phyloP scores from a whole-genome alignment of 768 basidiomycete species.

The Mycena crocata region DNA sequence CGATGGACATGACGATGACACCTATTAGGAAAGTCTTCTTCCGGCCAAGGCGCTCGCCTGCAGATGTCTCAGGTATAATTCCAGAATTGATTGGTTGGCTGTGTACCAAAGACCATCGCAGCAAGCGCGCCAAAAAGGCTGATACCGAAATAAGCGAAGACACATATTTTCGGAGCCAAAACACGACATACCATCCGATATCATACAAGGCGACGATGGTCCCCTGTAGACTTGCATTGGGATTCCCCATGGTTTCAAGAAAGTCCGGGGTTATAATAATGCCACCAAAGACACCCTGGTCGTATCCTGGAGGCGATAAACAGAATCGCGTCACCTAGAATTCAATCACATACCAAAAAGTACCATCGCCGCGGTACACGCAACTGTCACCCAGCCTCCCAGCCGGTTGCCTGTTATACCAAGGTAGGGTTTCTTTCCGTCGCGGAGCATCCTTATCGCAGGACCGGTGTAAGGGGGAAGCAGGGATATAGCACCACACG shows the following conservation, averaged over 20 bases:
- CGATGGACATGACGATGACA: conserved; percentile 63
- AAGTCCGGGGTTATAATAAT: conserved; percentile 62
- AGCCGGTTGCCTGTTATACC: conserved; percentile 58
- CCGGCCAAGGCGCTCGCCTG: conserved; percentile 56
- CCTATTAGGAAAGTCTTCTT: conserved; percentile 63
- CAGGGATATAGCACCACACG: background rate
- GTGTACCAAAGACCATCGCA: conserved; percentile 53
- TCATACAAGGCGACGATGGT: conserved; percentile 65
- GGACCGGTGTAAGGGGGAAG: background rate
- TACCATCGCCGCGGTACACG: conserved; percentile 64
- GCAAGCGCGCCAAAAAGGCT: conserved; percentile 61
- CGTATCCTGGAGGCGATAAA: conserved; percentile 57
- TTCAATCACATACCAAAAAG: conserved; percentile 53
- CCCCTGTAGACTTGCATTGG: conserved; percentile 56
- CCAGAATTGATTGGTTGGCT: too few relatives aligned
- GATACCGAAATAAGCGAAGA: background rate
- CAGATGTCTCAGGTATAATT: too few relatives aligned
- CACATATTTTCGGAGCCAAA: background rate
- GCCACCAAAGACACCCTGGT: conserved; percentile 66
- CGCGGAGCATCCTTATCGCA: conserved; percentile 15
- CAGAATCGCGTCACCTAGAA: too few relatives aligned
- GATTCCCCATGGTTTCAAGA: conserved; percentile 60
- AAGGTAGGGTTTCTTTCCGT: conserved; percentile 49
- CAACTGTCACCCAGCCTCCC: conserved; percentile 60
- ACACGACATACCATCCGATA: conserved; percentile 54